phyloP scores from a whole-genome alignment of 2,329 filamentous ascomycete genomes.

The Arthrobotrys sinensis region DNA sequence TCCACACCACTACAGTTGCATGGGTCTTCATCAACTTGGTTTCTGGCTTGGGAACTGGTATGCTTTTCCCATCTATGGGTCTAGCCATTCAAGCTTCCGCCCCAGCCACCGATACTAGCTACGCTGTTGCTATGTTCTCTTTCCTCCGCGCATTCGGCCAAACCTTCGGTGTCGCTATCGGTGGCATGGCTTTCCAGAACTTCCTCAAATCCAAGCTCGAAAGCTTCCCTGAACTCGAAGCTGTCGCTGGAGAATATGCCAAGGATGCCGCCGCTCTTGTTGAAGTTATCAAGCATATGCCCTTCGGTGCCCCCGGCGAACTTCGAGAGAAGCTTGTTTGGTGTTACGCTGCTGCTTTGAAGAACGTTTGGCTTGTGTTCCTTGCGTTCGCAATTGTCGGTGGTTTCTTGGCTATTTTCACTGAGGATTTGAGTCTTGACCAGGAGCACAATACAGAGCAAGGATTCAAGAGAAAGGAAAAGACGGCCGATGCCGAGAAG shows the following conservation, averaged over 20 bases:
- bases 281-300: slow-evolving; percentile 73
- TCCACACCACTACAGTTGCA: slow-evolving; percentile 70
- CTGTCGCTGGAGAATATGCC: slow-evolving; percentile 70
- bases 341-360: slow-evolving; percentile 73
- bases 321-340: slow-evolving; percentile 69
- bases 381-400: slow-evolving; percentile 72
- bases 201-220: slow-evolving; percentile 72
- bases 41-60: slow-evolving; percentile 75
- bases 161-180: slow-evolving; percentile 77
- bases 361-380: slow-evolving; percentile 74
- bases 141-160: slow-evolving; percentile 79
- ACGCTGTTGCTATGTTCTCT: slow-evolving; percentile 76
- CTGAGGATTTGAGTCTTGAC: slow-evolving; percentile 71
- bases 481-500: slow-evolving; percentile 58
- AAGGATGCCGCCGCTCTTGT: slow-evolving; percentile 75
- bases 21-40: slow-evolving; percentile 77
- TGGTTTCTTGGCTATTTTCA: slow-evolving; percentile 72
- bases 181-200: slow-evolving; percentile 80
- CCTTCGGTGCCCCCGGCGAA: slow-evolving; percentile 65
- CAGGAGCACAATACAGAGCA: slow-evolving; percentile 70
- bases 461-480: slow-evolving; percentile 69
- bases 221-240: slow-evolving; percentile 70
- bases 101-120: slow-evolving; percentile 73
- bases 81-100: slow-evolving; percentile 77
- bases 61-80: slow-evolving; percentile 77